Evolutionary conservation across 352 stramenopile genomes (phyloP).

Genomic region (Phytopythium montanum): DNA sequence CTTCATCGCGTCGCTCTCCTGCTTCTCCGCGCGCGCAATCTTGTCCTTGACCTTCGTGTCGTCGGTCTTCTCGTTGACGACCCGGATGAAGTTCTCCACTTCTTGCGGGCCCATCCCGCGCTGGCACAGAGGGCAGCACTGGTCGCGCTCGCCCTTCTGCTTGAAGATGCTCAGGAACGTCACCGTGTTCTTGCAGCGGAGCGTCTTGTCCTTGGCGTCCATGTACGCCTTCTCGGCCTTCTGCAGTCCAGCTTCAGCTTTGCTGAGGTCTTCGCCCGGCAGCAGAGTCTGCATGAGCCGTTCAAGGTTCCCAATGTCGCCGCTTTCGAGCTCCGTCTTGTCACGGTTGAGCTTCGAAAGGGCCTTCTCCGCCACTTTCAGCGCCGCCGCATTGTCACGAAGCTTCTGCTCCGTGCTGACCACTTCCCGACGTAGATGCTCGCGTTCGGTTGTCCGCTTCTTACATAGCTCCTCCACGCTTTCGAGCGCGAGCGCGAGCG

Average conservation of each 20-base stretch:
- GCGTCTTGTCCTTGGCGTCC: slow-evolving; percentile 79
- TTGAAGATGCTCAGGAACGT: slow-evolving; percentile 84
- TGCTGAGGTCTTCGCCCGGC: slow-evolving; percentile 34
- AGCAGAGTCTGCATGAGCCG: slow-evolving; percentile 43
- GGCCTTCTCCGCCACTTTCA: slow-evolving; percentile 46
- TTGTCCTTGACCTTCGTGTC: slow-evolving; percentile 74
- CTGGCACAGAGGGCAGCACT: slow-evolving; percentile 74
- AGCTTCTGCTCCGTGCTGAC: slow-evolving; percentile 30
- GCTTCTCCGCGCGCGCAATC: slow-evolving; percentile 57
- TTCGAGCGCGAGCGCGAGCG: slow-evolving; percentile 13
- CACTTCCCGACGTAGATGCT: background rate
- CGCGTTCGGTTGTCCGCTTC: background rate
- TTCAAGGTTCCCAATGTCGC: slow-evolving; percentile 48
- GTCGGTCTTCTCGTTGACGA: slow-evolving; percentile 73
- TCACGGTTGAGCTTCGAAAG: slow-evolving; percentile 30
- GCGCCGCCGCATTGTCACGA: slow-evolving; percentile 46
- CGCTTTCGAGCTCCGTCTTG: slow-evolving; percentile 51
- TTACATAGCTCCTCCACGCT: slow-evolving; percentile 3
- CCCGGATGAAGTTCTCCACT: slow-evolving; percentile 51
- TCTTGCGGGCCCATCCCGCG: slow-evolving; percentile 57
- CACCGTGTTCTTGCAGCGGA: slow-evolving; percentile 78
- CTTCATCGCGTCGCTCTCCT: slow-evolving; percentile 37
- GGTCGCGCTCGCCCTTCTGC: slow-evolving; percentile 76
- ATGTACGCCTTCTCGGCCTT: slow-evolving; percentile 62
- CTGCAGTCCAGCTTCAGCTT: slow-evolving; percentile 45